Evolutionary conservation across 257 asterid species (phyloP).

Genomic region (Oldenlandia corymbosa): DNA sequence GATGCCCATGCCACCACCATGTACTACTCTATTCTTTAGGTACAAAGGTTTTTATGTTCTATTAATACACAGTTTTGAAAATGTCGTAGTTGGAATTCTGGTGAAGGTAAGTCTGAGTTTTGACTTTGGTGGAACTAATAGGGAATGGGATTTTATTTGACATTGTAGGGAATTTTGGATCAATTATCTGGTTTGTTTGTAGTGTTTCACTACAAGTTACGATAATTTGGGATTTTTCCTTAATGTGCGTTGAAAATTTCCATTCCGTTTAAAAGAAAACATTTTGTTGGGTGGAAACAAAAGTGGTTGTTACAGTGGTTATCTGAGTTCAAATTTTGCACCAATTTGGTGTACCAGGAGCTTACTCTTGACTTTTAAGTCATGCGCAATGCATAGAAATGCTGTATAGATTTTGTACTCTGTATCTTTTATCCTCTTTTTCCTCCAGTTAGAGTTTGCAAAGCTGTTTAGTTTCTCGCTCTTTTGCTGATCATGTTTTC

Average conservation of each 20-base stretch:
- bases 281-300: neutral
- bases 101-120: neutral
- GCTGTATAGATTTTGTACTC: neutral
- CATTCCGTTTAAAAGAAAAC: neutral
- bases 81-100: neutral
- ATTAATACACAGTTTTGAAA: neutral
- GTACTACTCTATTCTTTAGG: conserved; percentile 75
- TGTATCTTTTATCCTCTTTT: no score
- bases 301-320: no score
- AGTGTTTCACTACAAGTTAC: no score
- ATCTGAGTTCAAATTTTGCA: neutral
- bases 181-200: no score
- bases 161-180: no score
- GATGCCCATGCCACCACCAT: conserved; percentile 75
- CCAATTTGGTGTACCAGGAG: neutral
- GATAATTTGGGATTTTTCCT: no score
- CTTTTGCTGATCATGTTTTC: conserved; percentile 97
- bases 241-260: neutral
- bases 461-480: conserved; percentile 56
- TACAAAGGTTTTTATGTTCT: conserved; percentile 12
- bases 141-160: neutral
- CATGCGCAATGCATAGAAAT: neutral
- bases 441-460: conserved; percentile 80
- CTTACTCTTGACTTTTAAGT: neutral
- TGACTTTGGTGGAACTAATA: neutral